Percentiles rank a stretch among this genome's conserved stretches.
Conservation (phyloP, 192 early-diverging fungal genomes). For the Linnemannia elongata region DNA sequence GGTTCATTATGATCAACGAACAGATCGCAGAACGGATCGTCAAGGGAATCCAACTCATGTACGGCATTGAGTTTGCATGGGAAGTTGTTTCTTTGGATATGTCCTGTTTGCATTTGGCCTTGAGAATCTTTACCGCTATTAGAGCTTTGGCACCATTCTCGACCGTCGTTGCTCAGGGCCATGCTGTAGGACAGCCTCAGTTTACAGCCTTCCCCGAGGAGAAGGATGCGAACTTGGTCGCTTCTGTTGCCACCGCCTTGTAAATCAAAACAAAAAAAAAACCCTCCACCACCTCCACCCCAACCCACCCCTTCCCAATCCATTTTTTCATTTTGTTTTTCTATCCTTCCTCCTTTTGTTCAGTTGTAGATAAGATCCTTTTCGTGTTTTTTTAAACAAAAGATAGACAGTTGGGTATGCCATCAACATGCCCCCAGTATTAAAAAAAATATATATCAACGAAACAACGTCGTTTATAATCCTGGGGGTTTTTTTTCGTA, state of each 20-base stretch:
- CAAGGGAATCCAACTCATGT: slow-evolving; percentile 85
- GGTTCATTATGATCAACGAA: slow-evolving; percentile 70
- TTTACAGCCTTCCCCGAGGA: neutral
- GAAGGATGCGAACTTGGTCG: neutral
- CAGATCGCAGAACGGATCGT: slow-evolving; percentile 78
- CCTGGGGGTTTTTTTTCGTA: too few relatives aligned
- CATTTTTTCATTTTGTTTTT: neutral
- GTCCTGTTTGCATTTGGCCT: slow-evolving; percentile 63
- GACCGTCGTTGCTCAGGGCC: neutral
- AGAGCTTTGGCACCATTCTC: slow-evolving; percentile 69
- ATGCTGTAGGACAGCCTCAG: neutral
- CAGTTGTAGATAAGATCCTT: slow-evolving; percentile 21
- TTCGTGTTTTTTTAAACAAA: neutral
- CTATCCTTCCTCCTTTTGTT: neutral
- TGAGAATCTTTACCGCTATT: slow-evolving; percentile 68
- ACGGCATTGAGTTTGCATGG: slow-evolving; percentile 92
- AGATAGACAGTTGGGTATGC: neutral
- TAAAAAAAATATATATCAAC: neutral
- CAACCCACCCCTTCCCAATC: neutral
- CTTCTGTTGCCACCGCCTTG: neutral
- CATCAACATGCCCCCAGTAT: neutral
- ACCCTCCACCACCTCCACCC: neutral
- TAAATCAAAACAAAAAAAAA: neutral
- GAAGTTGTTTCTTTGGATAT: slow-evolving; percentile 72
- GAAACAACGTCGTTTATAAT: neutral